Evolutionary conservation across 768 basidiomycete species (phyloP).

Genomic region (Boletus pseudopeckii): DNA sequence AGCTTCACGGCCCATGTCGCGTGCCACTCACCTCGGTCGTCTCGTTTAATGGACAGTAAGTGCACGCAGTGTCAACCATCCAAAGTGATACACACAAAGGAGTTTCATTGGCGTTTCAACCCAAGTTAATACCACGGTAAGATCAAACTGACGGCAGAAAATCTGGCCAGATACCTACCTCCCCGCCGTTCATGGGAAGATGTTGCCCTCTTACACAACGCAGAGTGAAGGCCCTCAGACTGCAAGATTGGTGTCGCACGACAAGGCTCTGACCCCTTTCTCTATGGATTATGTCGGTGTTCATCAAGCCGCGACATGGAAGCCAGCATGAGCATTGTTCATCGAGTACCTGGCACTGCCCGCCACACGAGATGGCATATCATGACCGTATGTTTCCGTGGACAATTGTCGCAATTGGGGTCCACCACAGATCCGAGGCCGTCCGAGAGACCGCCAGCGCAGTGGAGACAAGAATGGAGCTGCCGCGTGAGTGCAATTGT

Average conservation of each 20-base stretch:
- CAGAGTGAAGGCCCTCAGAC: not conserved
- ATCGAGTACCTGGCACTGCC: not conserved
- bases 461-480: not conserved
- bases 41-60: not conserved
- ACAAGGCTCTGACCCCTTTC: not conserved
- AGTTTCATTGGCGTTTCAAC: not conserved
- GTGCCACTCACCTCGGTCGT: not conserved
- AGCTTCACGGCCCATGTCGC: not conserved
- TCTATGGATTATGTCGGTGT: not conserved
- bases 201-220: too few species aligned
- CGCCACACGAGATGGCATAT: not conserved
- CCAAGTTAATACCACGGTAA: not conserved
- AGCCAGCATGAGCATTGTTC: not conserved
- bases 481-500: not conserved
- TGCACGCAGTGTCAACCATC: not conserved
- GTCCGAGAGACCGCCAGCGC: not conserved
- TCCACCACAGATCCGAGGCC: not conserved
- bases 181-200: not conserved
- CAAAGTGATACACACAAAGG: not conserved
- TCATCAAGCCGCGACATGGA: not conserved
- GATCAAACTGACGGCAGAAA: not conserved
- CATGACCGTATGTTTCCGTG: not conserved
- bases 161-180: not conserved
- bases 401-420: not conserved
- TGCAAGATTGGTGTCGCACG: not conserved